A percentile compares a stretch with the other conserved stretches of the same genome.
These are phyloP conservation scores for Datisca glomerata DNA, from an alignment of 306 rosid genomes.

Conservation along the genomic window DNA sequence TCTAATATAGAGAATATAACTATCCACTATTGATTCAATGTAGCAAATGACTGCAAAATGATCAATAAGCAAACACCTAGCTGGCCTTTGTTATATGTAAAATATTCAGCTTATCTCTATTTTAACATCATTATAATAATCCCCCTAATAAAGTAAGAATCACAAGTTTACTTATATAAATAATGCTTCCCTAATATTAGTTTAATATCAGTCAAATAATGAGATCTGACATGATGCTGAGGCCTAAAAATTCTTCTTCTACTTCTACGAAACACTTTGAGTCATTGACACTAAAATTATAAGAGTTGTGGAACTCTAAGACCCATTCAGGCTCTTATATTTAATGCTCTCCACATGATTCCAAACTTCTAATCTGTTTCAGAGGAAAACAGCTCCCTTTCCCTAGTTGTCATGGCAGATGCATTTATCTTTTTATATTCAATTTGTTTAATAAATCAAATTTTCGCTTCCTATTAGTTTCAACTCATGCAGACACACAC, in stretches of 20 bases:
- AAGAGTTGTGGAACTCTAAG: conserved; percentile 37
- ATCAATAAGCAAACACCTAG: too few relatives aligned
- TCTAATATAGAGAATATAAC: too few relatives aligned
- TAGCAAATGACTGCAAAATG: too few relatives aligned
- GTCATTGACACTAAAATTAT: conserved; percentile 26
- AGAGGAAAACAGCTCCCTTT: conserved; percentile 35
- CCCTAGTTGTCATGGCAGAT: conserved; percentile 19
- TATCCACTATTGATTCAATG: too few relatives aligned
- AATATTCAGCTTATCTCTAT: too few relatives aligned
- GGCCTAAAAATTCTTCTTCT: conserved; percentile 19
- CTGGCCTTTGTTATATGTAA: too few relatives aligned
- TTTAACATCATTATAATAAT: too few relatives aligned
- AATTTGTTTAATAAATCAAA: too few relatives aligned
- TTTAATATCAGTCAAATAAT: too few relatives aligned
- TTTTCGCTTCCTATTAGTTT: conserved; percentile 3
- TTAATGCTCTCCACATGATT: conserved; percentile 65
- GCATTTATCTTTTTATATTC: conserved; percentile 3
- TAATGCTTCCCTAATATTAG: too few relatives aligned
- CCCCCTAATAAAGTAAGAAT: too few relatives aligned
- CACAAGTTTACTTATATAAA: too few relatives aligned
- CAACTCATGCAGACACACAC: conserved; percentile 4
- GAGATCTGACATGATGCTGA: conserved; percentile 43
- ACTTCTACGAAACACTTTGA: conserved; percentile 14
- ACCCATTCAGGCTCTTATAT: conserved; percentile 32
- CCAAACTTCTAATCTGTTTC: conserved; percentile 41